Conservation (phyloP, 768 basidiomycete species). For the Lactarius evosmus region DNA sequence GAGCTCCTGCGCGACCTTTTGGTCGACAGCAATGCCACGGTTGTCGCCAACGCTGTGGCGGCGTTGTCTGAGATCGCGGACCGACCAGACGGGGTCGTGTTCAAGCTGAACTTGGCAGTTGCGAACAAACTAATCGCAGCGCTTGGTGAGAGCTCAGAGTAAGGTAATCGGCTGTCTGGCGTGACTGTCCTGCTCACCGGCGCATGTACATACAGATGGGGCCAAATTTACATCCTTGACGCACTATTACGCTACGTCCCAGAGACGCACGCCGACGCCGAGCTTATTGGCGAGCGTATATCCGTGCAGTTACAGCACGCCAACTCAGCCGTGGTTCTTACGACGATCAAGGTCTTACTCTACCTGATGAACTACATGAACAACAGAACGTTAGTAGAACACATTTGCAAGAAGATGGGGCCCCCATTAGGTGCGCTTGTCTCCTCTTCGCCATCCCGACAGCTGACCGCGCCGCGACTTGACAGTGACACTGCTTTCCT, state of each 20-base stretch:
- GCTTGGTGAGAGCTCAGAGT: constrained; percentile 96
- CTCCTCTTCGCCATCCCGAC: constrained; percentile 4
- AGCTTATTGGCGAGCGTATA: constrained; percentile 93
- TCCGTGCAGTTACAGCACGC: constrained; percentile 92
- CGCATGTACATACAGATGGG: constrained; percentile 75
- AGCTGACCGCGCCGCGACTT: constrained; percentile 7
- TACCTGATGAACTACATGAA: constrained; percentile 99
- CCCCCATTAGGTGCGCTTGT: constrained; percentile 77
- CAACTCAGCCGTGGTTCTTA: constrained; percentile 98
- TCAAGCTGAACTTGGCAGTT: constrained; percentile 82
- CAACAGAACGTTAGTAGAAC: constrained; percentile 76
- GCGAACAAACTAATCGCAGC: constrained; percentile 90
- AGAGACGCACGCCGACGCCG: constrained; percentile 80
- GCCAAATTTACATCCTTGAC: constrained; percentile 97
- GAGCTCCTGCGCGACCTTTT: constrained; percentile 88
- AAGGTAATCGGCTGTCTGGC: constrained; percentile 37
- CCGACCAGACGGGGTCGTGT: constrained; percentile 88
- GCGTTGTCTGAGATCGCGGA: constrained; percentile 97
- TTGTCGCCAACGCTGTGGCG: constrained; percentile 96
- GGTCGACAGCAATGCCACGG: constrained; percentile 92
- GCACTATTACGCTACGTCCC: constrained; percentile 93
- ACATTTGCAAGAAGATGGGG: constrained; percentile 96
- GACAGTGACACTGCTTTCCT: constrained; percentile 89
- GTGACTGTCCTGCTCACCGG: constrained; percentile 11
- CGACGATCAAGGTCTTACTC: constrained; percentile 93